A percentile compares a stretch with the other conserved stretches of the same genome.
Evolutionary conservation across 257 asterid species (phyloP).

Genomic region (Avicennia marina): DNA sequence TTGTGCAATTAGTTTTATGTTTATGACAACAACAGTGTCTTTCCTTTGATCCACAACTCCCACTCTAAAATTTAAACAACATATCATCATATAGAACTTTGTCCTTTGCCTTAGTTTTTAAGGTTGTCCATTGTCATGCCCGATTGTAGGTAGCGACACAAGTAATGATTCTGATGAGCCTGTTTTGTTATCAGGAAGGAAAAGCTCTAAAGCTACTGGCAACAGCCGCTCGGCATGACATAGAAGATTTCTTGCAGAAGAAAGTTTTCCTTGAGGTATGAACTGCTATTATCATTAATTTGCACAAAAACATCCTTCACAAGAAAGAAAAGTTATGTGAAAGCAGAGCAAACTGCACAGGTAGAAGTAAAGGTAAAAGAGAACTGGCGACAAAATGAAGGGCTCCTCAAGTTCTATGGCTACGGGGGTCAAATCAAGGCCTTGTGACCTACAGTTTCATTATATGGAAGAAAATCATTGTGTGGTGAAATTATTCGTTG

Average conservation of each 20-base stretch:
- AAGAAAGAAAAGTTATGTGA: slow-evolving; percentile 7
- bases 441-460: slow-evolving; percentile 28
- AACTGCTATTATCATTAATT: neutral
- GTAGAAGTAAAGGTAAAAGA: slow-evolving; percentile 89
- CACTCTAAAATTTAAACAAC: neutral
- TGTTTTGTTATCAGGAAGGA: slow-evolving; percentile 55
- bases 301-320: neutral
- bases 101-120: neutral
- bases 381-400: slow-evolving; percentile 95
- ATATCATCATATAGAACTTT: neutral
- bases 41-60: neutral
- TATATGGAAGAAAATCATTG: neutral
- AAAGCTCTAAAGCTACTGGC: slow-evolving; percentile 91
- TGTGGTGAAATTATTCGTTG: neutral
- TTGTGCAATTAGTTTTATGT: neutral
- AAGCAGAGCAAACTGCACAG: slow-evolving; percentile 36
- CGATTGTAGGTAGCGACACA: neutral
- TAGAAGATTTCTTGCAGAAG: slow-evolving; percentile 97
- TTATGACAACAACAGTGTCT: neutral
- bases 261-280: slow-evolving; percentile 87
- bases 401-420: slow-evolving; percentile 87
- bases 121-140: neutral
- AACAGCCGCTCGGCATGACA: slow-evolving; percentile 91
- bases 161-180: neutral
- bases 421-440: slow-evolving; percentile 82